Evolutionary conservation across 139 green algal genomes (phyloP), one percentile per base, ranked within the genome.

Genomic region (Chlorella vulgaris): DNA sequence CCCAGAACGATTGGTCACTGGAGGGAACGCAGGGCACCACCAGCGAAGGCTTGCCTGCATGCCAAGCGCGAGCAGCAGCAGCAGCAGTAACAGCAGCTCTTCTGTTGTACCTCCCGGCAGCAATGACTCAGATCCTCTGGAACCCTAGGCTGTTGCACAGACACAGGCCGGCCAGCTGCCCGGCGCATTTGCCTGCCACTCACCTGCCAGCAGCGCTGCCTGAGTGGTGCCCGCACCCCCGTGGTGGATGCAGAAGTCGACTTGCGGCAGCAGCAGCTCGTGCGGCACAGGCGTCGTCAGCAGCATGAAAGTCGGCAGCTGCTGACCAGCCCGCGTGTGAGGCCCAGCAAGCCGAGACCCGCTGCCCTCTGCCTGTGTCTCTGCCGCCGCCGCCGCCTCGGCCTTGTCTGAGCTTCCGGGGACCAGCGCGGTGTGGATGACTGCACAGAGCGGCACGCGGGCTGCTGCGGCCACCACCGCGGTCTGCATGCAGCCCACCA

Each of bases 161-260:
- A 43, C 4, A 40, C 31, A 43, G 33, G 4, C 13, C 40, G 35
- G 10, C 7, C 5, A 78, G 24, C 18, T 13, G 21, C 7, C 68
- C 68, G 26, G 15, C 68, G 26, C 10, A 62, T 39, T 24, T 28
- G 10, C 21, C 70, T 28, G 2, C 40, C 5, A 24, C 68, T 28
- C 40, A 75, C 68, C 68, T 10, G 88, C 86, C 29, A 83, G 69
- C 50, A 93, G 83, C 2, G 85, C 86, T 0, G 89, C 86, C 2
- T 89, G 89, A 7, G 87, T 92, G 51, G 90, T 96, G 53, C 92
- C 92, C n/a, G 93, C 92, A 1, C 93, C 93, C 2, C 93, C 93
- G 40, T 96, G 93, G 80, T 96, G 93, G 38, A 96, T 84, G 2
- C 93, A 89, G 21, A 85, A 88, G 7, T 43, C 81, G 71, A 86